phyloP scores from a whole-genome alignment of 805 yeast genomes.

The Maudiozyma saulgeensis region DNA sequence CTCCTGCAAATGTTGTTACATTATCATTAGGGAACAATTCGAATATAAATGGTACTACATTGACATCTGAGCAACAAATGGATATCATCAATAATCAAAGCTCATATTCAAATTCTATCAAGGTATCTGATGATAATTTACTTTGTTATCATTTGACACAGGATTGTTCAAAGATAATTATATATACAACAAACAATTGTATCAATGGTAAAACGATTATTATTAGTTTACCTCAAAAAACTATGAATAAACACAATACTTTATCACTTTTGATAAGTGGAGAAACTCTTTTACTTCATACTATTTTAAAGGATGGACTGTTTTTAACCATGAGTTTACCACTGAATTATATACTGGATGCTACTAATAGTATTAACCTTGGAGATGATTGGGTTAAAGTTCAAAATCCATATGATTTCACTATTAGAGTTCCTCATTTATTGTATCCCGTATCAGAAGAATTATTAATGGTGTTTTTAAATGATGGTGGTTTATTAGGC shows the following conservation, averaged over 20 bases:
- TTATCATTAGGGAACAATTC: conserved; percentile 10
- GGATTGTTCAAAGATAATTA: conserved; percentile 12
- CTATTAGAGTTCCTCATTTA: conserved; percentile 45
- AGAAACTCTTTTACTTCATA: conserved; percentile 10
- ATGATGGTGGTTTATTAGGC: conserved; percentile 71
- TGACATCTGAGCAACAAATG: background rate
- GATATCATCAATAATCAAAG: conserved; percentile 7
- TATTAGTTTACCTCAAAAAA: conserved; percentile 18
- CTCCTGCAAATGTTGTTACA: conserved; percentile 10
- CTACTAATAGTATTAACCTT: conserved; percentile 2
- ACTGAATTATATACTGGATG: conserved; percentile 14
- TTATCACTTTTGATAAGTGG: conserved; percentile 5
- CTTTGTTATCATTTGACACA: conserved; percentile 22
- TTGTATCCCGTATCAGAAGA: conserved; percentile 38
- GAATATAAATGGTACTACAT: background rate
- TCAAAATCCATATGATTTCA: conserved; percentile 58
- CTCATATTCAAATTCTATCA: conserved; percentile 16
- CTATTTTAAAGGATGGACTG: conserved; percentile 22
- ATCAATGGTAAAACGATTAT: conserved; percentile 15
- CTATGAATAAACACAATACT: conserved; percentile 21
- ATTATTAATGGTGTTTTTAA: conserved; percentile 48
- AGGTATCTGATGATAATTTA: conserved; percentile 11
- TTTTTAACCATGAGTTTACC: conserved; percentile 17
- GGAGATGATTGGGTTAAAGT: conserved; percentile 51
- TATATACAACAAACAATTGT: conserved; percentile 17